Conservation (phyloP, 257 asterid genomes). For the Verbena officinalis region DNA sequence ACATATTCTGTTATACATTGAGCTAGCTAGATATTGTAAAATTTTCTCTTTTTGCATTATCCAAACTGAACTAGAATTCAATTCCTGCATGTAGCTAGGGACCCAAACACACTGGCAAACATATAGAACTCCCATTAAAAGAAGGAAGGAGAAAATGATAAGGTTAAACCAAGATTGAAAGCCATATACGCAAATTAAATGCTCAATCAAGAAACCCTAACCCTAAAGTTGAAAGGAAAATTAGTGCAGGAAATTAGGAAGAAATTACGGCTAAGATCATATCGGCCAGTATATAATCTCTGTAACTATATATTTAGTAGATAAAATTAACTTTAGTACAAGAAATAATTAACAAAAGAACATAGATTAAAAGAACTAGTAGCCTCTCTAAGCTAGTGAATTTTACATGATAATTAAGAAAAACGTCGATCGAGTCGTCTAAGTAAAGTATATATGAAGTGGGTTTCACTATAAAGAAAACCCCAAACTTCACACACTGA, state of each 20-base stretch:
- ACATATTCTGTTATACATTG: no score
- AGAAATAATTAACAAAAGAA: slow-evolving; percentile 19
- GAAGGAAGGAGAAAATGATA: no score
- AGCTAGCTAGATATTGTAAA: no score
- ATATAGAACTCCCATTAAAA: no score
- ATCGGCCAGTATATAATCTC: neutral
- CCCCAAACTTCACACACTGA: slow-evolving; percentile 25
- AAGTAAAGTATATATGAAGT: slow-evolving; percentile 18
- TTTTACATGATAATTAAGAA: slow-evolving; percentile 26
- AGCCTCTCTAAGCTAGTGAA: slow-evolving; percentile 14
- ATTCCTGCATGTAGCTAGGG: no score
- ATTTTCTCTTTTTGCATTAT: no score
- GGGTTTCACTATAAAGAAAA: slow-evolving; percentile 47
- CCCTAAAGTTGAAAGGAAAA: slow-evolving; percentile 24
- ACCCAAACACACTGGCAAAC: no score
- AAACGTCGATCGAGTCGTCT: no score
- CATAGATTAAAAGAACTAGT: neutral
- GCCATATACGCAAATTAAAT: neutral
- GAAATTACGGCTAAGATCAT: neutral
- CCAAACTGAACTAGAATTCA: no score
- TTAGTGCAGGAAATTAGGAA: neutral
- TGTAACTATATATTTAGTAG: slow-evolving; percentile 6
- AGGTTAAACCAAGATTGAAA: neutral
- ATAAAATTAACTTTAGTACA: slow-evolving; percentile 20
- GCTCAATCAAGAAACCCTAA: slow-evolving; percentile 42